Conservation (phyloP, 192 early-diverging fungal genomes). For the Radiomyces spectabilis region DNA sequence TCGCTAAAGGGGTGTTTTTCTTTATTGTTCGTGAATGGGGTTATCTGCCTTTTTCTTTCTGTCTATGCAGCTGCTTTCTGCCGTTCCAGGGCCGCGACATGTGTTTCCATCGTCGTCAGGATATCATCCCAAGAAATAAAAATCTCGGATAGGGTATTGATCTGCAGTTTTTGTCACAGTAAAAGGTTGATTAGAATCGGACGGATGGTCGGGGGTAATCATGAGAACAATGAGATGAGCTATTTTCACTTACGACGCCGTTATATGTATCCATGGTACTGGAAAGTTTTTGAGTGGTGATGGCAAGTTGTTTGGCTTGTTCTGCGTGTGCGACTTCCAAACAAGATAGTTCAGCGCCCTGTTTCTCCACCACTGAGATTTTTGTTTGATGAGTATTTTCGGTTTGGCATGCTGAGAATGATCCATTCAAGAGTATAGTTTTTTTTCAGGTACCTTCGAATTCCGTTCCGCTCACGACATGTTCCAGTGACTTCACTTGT, state of each 20-base stretch:
- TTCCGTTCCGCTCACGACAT: slow-evolving; percentile 28
- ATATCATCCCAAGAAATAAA: slow-evolving; percentile 42
- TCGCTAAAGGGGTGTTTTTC: too few relatives aligned
- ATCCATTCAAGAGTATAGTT: too few relatives aligned
- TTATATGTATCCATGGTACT: slow-evolving; percentile 36
- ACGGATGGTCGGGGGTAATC: too few relatives aligned
- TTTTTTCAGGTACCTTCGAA: slow-evolving; percentile 19
- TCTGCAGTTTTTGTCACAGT: too few relatives aligned
- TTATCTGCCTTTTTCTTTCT: too few relatives aligned
- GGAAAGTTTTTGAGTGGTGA: slow-evolving; percentile 21
- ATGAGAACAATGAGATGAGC: too few relatives aligned
- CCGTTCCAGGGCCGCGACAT: slow-evolving; percentile 27
- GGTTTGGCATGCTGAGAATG: too few relatives aligned
- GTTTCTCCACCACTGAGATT: slow-evolving; percentile 21
- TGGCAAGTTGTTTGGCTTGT: slow-evolving; percentile 15
- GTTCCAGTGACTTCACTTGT: slow-evolving; percentile 31
- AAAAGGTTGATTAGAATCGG: too few relatives aligned
- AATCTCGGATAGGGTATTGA: slow-evolving; percentile 40
- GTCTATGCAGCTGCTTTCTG: slow-evolving; percentile 1
- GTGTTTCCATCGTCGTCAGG: slow-evolving; percentile 27
- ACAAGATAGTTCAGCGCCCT: slow-evolving; percentile 19
- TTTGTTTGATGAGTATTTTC: too few relatives aligned
- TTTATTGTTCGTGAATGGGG: too few relatives aligned
- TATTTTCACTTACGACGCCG: slow-evolving; percentile 29
- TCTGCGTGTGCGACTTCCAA: slow-evolving; percentile 25